Evolutionary conservation across 352 stramenopile species (phyloP).

Genomic region (Phytophthora fragariae): DNA sequence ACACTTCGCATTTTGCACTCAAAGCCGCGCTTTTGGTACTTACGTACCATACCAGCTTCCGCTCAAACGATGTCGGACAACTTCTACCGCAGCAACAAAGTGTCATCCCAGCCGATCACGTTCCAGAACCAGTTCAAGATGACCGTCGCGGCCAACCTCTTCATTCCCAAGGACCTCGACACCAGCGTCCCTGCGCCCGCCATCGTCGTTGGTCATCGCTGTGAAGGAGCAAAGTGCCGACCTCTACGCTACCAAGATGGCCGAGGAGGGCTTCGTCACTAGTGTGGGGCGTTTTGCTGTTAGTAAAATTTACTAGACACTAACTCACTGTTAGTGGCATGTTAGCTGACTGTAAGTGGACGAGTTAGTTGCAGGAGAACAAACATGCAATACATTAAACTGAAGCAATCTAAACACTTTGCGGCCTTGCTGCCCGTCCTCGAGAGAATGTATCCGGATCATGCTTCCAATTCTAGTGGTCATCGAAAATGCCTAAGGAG

Average conservation of each 20-base stretch:
- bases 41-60: neutral
- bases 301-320: no score
- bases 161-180: conserved; percentile 12
- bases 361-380: no score
- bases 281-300: no score
- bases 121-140: conserved; percentile 19
- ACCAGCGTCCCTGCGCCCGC: neutral
- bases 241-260: conserved; percentile 33
- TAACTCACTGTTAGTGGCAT: no score
- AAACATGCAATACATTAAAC: no score
- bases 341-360: no score
- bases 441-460: no score
- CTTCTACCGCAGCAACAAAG: conserved; percentile 21
- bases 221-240: conserved; percentile 36
- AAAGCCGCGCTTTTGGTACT: conserved; percentile 1
- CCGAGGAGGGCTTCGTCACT: conserved; percentile 24
- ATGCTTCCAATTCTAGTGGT: no score
- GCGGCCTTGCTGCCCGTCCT: no score
- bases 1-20: no score
- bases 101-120: conserved; percentile 10
- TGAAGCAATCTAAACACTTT: no score
- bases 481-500: no score
- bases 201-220: conserved; percentile 18
- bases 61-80: conserved; percentile 23
- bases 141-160: conserved; percentile 6